phyloP scores from a whole-genome alignment of 2,329 filamentous ascomycete genomes.

The Pseudogymnoascus sp. region DNA sequence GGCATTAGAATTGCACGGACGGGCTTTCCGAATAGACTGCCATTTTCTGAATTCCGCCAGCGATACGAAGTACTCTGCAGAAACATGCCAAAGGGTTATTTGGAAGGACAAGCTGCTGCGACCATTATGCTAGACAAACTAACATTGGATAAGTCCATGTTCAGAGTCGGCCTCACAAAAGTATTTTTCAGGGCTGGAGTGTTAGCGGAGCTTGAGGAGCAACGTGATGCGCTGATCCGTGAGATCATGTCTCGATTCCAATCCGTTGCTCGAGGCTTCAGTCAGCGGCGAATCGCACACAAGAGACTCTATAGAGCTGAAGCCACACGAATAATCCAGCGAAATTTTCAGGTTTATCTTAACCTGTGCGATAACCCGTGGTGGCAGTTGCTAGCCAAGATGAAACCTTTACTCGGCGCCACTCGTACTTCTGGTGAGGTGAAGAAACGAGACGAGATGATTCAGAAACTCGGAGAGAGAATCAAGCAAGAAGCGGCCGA shows the following conservation, averaged over 20 bases:
- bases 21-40: conserved; percentile 87
- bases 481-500: conserved; percentile 70
- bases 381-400: conserved; percentile 92
- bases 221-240: conserved; percentile 83
- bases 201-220: conserved; percentile 91
- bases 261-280: conserved; percentile 82
- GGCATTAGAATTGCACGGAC: conserved; percentile 95
- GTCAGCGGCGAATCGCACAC: conserved; percentile 78
- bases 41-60: conserved; percentile 89
- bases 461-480: conserved; percentile 76
- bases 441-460: conserved; percentile 90
- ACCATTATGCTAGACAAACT: conserved; percentile 85
- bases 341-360: conserved; percentile 87
- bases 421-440: conserved; percentile 89
- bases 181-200: conserved; percentile 97
- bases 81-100: conserved; percentile 80
- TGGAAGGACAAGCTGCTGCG: conserved; percentile 82
- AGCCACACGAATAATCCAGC: conserved; percentile 88
- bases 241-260: conserved; percentile 94
- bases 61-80: conserved; percentile 91
- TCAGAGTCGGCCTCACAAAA: conserved; percentile 90
- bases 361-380: conserved; percentile 88
- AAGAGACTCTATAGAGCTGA: conserved; percentile 93
- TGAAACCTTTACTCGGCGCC: conserved; percentile 89
- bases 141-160: conserved; percentile 75